Evolutionary conservation across 768 basidiomycete species (phyloP), one percentile per base, ranked within the genome.

Genomic region (Lactarius evosmus): DNA sequence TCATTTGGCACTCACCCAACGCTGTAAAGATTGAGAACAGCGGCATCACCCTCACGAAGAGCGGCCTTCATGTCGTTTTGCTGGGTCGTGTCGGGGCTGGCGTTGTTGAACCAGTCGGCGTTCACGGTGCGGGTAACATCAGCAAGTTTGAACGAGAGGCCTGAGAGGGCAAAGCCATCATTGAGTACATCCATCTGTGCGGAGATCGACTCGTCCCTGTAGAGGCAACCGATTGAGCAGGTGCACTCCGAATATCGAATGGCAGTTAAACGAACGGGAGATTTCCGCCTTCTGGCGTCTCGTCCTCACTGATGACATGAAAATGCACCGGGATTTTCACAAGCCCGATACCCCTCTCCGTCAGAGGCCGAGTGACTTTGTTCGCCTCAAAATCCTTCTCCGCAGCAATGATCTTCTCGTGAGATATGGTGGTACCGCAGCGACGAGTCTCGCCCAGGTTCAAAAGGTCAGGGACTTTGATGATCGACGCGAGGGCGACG

Each of bases 1-100:
- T 33, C 75, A 5, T 12, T 30, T 6, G 12, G 22, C 12, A 55
- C 67, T 22, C 65, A 82, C 76, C 82, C 81, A 32, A 83, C 81
- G 40, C 77, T 78, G 74, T 83, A 84, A 58, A 83, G 74, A 63
- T 83, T 84, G 61, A 85, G 75, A 49, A 74, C 77, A 12, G 69
- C 68, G 3, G 69, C 72, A 33, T 70, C 74, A 51, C 84, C 82
- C n/a, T n/a, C n/a, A n/a, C n/a, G n/a, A n/a, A n/a, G n/a, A n/a
- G n/a, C n/a, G n/a, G n/a, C n/a, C n/a, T n/a, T n/a, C n/a, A n/a
- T n/a, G n/a, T 56, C 73, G 41, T 75, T 80, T 70, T 84, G 82
- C 32, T 63, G 63, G 16, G 66, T 53, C 34, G 56, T 36, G 53
- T 58, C 65, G 6, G 78, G 78, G 7, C 74, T 78, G 58, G 72